Percentiles rank a stretch among this genome's conserved stretches.
Conservation (phyloP, 164 flowering plant species). For the Magnolia changhungtana region DNA sequence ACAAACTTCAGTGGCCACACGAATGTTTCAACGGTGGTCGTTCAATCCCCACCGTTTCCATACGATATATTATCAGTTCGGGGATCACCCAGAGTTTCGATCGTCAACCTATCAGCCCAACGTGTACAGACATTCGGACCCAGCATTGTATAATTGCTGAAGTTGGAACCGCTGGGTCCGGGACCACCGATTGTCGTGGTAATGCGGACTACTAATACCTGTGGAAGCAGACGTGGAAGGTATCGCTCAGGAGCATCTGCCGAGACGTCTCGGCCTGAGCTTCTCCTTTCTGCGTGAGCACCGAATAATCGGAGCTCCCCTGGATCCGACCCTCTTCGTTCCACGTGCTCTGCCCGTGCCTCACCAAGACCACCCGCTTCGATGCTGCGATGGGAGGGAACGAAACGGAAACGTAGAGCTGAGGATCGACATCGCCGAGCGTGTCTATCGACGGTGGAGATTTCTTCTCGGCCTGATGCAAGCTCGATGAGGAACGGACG, state of each 20-base stretch:
- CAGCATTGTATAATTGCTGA: too few relatives aligned
- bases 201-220: constrained; percentile 32
- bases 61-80: too few relatives aligned
- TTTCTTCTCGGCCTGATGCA: constrained; percentile 9
- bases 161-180: background rate
- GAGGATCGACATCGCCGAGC: constrained; percentile 11
- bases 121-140: too few relatives aligned
- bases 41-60: too few relatives aligned
- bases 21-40: too few relatives aligned
- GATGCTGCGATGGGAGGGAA: constrained; percentile 52
- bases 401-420: constrained; percentile 18
- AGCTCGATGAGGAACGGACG: background rate
- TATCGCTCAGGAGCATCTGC: constrained; percentile 76
- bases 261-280: constrained; percentile 88
- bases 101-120: too few relatives aligned
- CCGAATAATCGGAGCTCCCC: constrained; percentile 88
- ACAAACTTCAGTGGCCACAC: too few relatives aligned
- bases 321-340: constrained; percentile 92
- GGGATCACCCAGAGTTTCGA: too few relatives aligned
- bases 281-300: constrained; percentile 83
- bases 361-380: constrained; percentile 83
- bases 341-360: constrained; percentile 99
- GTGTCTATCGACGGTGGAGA: background rate
- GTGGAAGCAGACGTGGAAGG: constrained; percentile 76
- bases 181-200: background rate